Conservation (phyloP, 768 basidiomycete species). For the Lentinus tigrinus region DNA sequence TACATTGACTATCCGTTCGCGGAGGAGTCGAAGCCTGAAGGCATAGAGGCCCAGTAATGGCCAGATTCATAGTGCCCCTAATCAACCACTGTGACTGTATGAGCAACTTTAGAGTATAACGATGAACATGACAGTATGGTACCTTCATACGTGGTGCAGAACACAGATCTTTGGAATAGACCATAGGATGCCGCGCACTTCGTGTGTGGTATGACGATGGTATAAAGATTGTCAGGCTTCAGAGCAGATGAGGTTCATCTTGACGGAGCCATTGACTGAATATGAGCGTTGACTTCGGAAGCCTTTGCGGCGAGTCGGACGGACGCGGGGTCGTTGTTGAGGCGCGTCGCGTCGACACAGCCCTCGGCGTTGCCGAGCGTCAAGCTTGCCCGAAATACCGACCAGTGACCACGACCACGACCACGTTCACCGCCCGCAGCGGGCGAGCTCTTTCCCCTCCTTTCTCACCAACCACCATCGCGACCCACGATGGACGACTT, state of each 20-base stretch:
- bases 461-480: slow-evolving; percentile 1
- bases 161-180: not conserved
- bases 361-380: not conserved
- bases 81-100: too few relatives aligned
- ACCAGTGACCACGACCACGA: slow-evolving; percentile 4
- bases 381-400: not conserved
- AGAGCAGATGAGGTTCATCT: too few relatives aligned
- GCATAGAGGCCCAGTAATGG: too few relatives aligned
- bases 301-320: too few relatives aligned
- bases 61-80: too few relatives aligned
- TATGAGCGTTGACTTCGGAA: not conserved
- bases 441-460: slow-evolving; percentile 6
- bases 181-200: not conserved
- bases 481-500: slow-evolving; percentile 30
- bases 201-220: too few relatives aligned
- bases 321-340: too few relatives aligned
- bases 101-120: too few relatives aligned
- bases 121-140: too few relatives aligned
- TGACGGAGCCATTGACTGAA: too few relatives aligned
- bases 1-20: slow-evolving; percentile 16
- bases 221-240: too few relatives aligned
- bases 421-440: slow-evolving; percentile 18
- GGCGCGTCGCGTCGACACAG: not conserved
- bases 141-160: too few relatives aligned
- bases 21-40: not conserved